phyloP scores from a whole-genome alignment of 768 basidiomycete species.

The Mrakia blollopis region DNA sequence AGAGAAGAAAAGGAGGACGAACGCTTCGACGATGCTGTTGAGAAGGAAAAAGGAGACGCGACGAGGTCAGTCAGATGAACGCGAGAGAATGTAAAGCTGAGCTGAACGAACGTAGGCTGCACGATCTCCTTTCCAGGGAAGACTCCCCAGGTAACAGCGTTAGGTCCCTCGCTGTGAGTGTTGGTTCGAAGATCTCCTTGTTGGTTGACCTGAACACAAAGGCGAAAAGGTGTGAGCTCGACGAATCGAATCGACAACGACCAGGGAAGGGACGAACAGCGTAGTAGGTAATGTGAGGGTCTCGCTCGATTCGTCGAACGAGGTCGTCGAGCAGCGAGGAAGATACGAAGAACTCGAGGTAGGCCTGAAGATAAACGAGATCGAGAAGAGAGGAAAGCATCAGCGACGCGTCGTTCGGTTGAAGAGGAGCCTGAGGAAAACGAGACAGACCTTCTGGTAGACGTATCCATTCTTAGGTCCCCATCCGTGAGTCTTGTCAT shows the following conservation, averaged over 20 bases:
- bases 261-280: slow-evolving; percentile 50
- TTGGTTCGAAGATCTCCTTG: slow-evolving; percentile 91
- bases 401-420: slow-evolving; percentile 56
- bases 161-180: slow-evolving; percentile 89
- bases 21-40: too few relatives aligned
- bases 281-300: slow-evolving; percentile 88
- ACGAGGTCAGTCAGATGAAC: too few relatives aligned
- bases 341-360: slow-evolving; percentile 89
- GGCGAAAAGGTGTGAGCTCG: slow-evolving; percentile 79
- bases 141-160: slow-evolving; percentile 98
- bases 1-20: not conserved
- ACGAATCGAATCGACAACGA: slow-evolving; percentile 56
- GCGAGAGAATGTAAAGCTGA: not conserved
- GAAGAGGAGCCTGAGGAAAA: slow-evolving; percentile 39
- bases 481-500: slow-evolving; percentile 85
- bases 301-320: slow-evolving; percentile 74
- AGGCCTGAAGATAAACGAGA: slow-evolving; percentile 56
- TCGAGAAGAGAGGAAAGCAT: not conserved
- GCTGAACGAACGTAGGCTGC: slow-evolving; percentile 90
- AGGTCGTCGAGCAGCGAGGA: slow-evolving; percentile 67
- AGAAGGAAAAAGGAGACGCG: not conserved
- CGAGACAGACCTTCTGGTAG: slow-evolving; percentile 75
- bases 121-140: slow-evolving; percentile 96
- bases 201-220: slow-evolving; percentile 95
- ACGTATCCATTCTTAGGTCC: slow-evolving; percentile 86